Conservation (phyloP, 345 rosid species). For the Linum lewisii region DNA sequence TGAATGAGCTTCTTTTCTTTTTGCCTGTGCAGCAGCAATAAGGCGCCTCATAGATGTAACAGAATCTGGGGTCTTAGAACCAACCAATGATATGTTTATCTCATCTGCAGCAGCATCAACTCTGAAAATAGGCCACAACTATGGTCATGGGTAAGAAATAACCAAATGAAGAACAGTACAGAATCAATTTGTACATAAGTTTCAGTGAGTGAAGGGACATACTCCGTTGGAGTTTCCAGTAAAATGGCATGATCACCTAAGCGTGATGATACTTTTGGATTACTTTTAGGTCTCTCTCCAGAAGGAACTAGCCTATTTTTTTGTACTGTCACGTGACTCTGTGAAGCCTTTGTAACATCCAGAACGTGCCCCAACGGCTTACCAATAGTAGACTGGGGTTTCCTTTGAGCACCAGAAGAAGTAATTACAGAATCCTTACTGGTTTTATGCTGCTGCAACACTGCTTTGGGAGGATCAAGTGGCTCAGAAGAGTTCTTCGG, state of each 20-base stretch:
- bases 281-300: constrained; percentile 39
- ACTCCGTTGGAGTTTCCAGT: constrained; percentile 32
- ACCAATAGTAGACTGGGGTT: constrained; percentile 30
- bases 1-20: constrained; percentile 66
- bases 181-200: constrained; percentile 23
- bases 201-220: constrained; percentile 25
- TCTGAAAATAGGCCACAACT: constrained; percentile 24
- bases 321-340: constrained; percentile 34
- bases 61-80: constrained; percentile 53
- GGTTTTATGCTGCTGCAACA: constrained; percentile 22
- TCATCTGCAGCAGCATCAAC: constrained; percentile 33
- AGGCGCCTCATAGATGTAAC: constrained; percentile 65
- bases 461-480: background rate
- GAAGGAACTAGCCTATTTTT: constrained; percentile 34
- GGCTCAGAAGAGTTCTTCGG: constrained; percentile 43
- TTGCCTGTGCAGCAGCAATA: constrained; percentile 92
- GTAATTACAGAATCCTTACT: constrained; percentile 34
- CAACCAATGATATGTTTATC: constrained; percentile 24
- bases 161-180: constrained; percentile 6
- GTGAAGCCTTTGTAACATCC: constrained; percentile 32
- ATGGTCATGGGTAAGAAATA: background rate
- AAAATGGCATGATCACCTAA: constrained; percentile 27
- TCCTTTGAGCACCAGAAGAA: constrained; percentile 33
- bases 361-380: constrained; percentile 30
- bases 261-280: constrained; percentile 35